Evolutionary conservation across 345 rosid species (phyloP), one percentile per base, ranked within the genome.

Genomic region (Hypericum androsaemum): DNA sequence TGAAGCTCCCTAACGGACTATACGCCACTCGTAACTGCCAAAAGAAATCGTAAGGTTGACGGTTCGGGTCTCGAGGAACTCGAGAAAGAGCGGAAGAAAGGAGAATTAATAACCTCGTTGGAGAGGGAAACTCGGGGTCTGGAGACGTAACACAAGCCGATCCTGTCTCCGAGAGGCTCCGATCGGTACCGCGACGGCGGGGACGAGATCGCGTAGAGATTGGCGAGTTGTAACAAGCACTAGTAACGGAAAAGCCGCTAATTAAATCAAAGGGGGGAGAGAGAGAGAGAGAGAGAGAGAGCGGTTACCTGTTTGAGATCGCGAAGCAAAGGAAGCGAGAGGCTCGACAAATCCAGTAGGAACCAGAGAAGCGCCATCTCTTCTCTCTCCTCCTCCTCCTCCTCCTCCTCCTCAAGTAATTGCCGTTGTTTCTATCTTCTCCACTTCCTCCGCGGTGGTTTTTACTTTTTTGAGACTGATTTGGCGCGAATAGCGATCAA

Each of bases 161-260:
- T 77, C 63, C 79, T 65, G 66, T 82, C 88, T 8, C 74, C 46
- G 61, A 77, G 67, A 57, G 73, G 62, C 39, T 70, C 70, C 28
- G 73, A 67, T 54, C 10, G 70, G 47, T 38, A 7, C 28, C 61
- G 59, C 12, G 65, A 50, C 58, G 72, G 54, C 58, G 72, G 54
- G 41, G 71, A 71, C 1, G 82, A 80, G 52, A 86, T 32, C 0
- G 80, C 81, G 63, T 76, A 77, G 66, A 80, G 71, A 70, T 86
- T 89, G 10, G 82, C 84, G 40, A 89, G 80, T 52, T 73, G 86
- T 60, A 89, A 55, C 71, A 82, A 75, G 61, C 77, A 74, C 94
- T 86, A 22, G 32, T 22, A 22, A 22, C 32, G 4, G 67, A 59
- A 35, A 61, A 61, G 16, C 56, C 47, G 48, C 22, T 43, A 39